Evolutionary conservation across 1,139 yeast species (phyloP).

Genomic region (Sugiyamaella japonica): DNA sequence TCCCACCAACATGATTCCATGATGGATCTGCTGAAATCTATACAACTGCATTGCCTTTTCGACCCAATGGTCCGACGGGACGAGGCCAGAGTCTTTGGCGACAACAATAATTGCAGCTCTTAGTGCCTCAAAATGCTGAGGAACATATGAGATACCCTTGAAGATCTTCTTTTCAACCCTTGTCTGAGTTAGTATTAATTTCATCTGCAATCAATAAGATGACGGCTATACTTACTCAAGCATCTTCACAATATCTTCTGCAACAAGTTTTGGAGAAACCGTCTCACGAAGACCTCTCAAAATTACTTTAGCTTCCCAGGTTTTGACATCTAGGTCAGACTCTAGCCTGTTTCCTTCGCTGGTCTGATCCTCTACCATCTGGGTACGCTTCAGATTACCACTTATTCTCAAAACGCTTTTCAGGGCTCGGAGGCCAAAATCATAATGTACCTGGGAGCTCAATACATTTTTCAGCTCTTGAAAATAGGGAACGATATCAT

Average conservation of each 20-base stretch:
- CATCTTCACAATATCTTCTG: constrained; percentile 51
- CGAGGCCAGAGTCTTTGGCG: constrained; percentile 36
- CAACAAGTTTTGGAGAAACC: constrained; percentile 63
- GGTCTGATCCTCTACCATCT: constrained; percentile 7
- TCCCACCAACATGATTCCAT: constrained; percentile 84
- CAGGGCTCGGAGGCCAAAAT: constrained; percentile 83
- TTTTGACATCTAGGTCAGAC: constrained; percentile 34
- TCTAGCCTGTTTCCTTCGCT: background rate
- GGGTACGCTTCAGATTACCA: constrained; percentile 49
- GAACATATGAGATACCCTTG: constrained; percentile 30
- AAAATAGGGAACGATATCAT: constrained; percentile 58
- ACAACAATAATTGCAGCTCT: constrained; percentile 25
- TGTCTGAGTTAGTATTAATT: constrained; percentile 18
- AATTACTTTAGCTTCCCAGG: constrained; percentile 47
- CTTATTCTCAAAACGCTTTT: constrained; percentile 64
- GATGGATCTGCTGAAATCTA: constrained; percentile 64
- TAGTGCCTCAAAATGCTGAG: constrained; percentile 29
- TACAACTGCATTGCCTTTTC: constrained; percentile 62
- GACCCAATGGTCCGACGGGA: constrained; percentile 47
- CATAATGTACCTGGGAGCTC: constrained; percentile 72
- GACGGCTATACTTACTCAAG: constrained; percentile 24
- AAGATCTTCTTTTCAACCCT: constrained; percentile 39
- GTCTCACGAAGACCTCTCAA: constrained; percentile 58
- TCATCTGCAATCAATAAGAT: background rate
- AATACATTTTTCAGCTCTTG: constrained; percentile 43